Percentiles rank a stretch among this genome's conserved stretches.
Evolutionary conservation across 139 green algal species (phyloP).

Genomic region (Spirogloea muscicola): DNA sequence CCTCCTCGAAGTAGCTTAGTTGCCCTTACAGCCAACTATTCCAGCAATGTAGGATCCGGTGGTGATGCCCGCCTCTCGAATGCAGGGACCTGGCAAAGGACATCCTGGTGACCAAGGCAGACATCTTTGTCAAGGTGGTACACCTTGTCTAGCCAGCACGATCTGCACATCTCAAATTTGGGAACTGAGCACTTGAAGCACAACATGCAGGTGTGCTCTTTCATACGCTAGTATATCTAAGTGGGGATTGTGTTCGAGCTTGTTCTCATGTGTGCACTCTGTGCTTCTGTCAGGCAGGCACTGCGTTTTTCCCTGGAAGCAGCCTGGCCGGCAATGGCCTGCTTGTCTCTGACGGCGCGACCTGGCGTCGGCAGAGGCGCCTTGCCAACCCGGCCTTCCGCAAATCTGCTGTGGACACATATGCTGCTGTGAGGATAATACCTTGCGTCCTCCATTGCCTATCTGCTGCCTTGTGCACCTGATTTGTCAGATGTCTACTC

Average conservation of each 20-base stretch:
- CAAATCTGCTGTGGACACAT: constrained; percentile 61
- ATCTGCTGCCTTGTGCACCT: too few species aligned
- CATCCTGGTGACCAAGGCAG: constrained; percentile 49
- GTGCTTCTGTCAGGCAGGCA: constrained; percentile 53
- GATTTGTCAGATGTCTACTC: too few species aligned
- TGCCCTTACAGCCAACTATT: too few species aligned
- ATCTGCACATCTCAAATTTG: neutral
- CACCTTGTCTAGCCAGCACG: neutral
- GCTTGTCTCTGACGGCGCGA: constrained; percentile 64
- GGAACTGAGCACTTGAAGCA: neutral
- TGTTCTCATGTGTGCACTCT: constrained; percentile 14
- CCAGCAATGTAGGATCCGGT: too few species aligned
- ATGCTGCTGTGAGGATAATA: constrained; percentile 42
- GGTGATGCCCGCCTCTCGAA: neutral
- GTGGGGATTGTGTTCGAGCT: neutral
- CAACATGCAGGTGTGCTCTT: neutral
- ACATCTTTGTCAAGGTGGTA: constrained; percentile 30
- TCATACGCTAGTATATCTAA: neutral
- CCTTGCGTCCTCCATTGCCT: too few species aligned
- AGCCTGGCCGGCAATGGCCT: constrained; percentile 70
- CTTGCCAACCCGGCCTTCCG: constrained; percentile 82
- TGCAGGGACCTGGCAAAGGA: constrained; percentile 37
- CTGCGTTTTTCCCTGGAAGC: constrained; percentile 83
- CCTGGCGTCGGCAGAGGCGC: constrained; percentile 74
- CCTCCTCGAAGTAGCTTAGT: too few species aligned